Evolutionary conservation across 1,284 basidiomycete species (phyloP), one percentile per base, ranked within the genome.

Genomic region (Sphaerobolus stellatus): DNA sequence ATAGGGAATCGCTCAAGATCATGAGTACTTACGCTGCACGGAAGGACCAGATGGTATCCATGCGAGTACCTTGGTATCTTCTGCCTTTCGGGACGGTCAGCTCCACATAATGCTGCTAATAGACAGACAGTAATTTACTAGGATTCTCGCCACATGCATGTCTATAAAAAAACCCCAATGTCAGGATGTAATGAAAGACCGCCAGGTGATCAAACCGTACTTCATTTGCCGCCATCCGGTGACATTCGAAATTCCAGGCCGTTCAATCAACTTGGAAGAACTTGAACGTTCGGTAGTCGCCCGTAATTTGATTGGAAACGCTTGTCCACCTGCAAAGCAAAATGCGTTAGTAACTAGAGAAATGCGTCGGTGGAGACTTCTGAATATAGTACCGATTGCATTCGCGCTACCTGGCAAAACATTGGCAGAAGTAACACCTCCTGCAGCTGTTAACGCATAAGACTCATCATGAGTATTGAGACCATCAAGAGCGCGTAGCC

Each of bases 281-380:
- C 83, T 73, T 0, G 84, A 80, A 16, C 77, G 74, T 58, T 85
- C 80, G 36, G 63, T 63, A 2, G 83, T 83, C 58, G 74, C 75
- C 6, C 86, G 75, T 29, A 87, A 72, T 65, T 90, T 90, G 58
- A 89, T 76, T 48, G 84, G 72, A 62, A 84, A 87, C 1, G 84
- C 83, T 64, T 90, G 84, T 0, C 87, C 84, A 56, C 73, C 80
- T 82, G 54, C 30, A 45, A 31, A 52, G 20, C 22, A 16, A 20
- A 30, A 3, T 6, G 48, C 36, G 50, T 7, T 33, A 33, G 7
- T 25, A 16, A 8, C 34, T 46, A n/a, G n/a, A 27, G 22, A 16
- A 4, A 43, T 13, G 25, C 8, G 6, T 27, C 2, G 4, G 14
- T 11, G 11, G 30, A 13, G 36, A n/a, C 14, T 18, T 7, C 27